A percentile compares a stretch with the other conserved stretches of the same genome.
These are phyloP conservation scores for Gyrodon lividus DNA, from an alignment of 768 basidiomycete species.

Conservation along the genomic window DNA sequence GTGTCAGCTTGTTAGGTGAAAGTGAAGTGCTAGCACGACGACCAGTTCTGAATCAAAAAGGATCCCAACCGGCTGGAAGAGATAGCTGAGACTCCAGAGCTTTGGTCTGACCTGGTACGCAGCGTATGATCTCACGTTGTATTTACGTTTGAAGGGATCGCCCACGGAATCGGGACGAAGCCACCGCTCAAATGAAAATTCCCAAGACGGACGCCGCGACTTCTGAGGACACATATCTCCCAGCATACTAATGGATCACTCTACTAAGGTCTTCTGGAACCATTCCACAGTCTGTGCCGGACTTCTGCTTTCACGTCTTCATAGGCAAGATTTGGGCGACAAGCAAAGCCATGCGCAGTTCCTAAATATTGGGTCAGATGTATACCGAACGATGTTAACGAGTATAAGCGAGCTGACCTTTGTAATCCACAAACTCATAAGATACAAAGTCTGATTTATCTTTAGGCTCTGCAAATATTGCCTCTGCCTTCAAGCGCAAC, in stretches of 20 bases:
- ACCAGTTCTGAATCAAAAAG: no score
- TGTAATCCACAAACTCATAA: constrained; percentile 38
- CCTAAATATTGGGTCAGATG: constrained; percentile 28
- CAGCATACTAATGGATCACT: constrained; percentile 2
- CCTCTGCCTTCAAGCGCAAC: constrained; percentile 29
- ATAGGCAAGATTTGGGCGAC: constrained; percentile 42
- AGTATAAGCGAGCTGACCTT: constrained; percentile 21
- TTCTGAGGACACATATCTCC: background rate
- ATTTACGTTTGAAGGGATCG: no score
- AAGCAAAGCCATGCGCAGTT: constrained; percentile 49
- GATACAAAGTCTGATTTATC: constrained; percentile 28
- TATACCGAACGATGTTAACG: background rate
- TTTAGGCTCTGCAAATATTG: constrained; percentile 30
- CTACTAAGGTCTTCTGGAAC: constrained; percentile 38
- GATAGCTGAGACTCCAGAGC: no score
- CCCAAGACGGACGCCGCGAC: no score
- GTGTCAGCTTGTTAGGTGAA: background rate
- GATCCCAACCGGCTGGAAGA: no score
- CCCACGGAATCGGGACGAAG: no score
- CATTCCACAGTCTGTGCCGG: constrained; percentile 42
- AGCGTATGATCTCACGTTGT: no score
- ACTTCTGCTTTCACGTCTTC: constrained; percentile 42
- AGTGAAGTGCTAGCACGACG: no score
- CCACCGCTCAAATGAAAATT: no score
- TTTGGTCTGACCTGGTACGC: no score